Percentiles rank a stretch among this genome's conserved stretches.
Conservation (phyloP, 129 eudicot genomes). For the Mikania micrantha region DNA sequence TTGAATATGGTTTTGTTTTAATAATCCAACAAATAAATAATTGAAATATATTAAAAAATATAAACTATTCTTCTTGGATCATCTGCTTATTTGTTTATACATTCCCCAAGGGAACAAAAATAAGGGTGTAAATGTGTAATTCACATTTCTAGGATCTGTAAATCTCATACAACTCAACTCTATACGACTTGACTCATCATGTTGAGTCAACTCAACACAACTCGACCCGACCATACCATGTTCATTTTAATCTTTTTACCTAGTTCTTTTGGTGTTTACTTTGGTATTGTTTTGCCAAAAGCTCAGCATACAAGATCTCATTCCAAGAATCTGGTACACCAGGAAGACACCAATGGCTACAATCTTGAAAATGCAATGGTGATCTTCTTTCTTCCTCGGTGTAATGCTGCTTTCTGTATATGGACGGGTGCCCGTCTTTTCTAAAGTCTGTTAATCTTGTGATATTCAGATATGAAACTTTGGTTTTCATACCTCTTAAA, state of each 20-base stretch:
- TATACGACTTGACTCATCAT: not conserved
- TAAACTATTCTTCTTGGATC: slow-evolving; percentile 19
- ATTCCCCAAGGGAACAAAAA: slow-evolving; percentile 19
- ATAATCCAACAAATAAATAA: not conserved
- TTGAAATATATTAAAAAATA: slow-evolving; percentile 2
- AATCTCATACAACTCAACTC: slow-evolving; percentile 3
- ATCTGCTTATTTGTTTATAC: slow-evolving; percentile 23
- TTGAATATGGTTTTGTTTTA: slow-evolving; percentile 15
- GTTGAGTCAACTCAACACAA: not conserved
- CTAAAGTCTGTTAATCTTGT: slow-evolving; percentile 79
- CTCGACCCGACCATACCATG: not conserved
- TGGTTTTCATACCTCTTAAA: slow-evolving; percentile 59
- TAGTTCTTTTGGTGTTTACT: slow-evolving; percentile 27
- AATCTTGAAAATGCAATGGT: slow-evolving; percentile 57
- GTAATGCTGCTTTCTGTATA: slow-evolving; percentile 48
- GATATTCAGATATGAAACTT: slow-evolving; percentile 57
- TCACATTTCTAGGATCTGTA: slow-evolving; percentile 23
- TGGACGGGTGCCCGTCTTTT: slow-evolving; percentile 91
- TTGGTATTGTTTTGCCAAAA: slow-evolving; percentile 41
- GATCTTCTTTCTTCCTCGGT: slow-evolving; percentile 45
- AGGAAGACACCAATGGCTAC: slow-evolving; percentile 99
- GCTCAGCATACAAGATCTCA: slow-evolving; percentile 71
- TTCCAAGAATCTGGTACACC: slow-evolving; percentile 98
- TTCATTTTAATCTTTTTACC: slow-evolving; percentile 9
- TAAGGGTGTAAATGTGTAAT: slow-evolving; percentile 24